Evolutionary conservation across 192 early-diverging fungal species (phyloP).

Genomic region (Entomortierella parvispora): DNA sequence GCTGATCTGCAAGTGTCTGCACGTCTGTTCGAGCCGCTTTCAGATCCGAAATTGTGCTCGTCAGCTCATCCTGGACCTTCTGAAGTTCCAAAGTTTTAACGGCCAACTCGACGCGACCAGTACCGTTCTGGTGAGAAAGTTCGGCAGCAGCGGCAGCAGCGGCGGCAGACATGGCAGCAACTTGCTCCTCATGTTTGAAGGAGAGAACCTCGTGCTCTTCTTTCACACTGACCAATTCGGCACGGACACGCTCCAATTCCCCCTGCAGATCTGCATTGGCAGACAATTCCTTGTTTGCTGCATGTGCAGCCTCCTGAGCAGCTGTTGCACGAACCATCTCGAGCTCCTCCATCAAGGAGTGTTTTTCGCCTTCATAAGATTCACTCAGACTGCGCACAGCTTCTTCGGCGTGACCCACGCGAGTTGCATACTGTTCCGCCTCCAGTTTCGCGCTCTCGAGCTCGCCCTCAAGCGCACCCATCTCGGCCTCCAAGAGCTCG

Average conservation of each 20-base stretch:
- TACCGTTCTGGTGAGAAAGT: conserved; percentile 5
- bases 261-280: conserved; percentile 13
- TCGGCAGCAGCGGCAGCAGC: conserved; percentile 17
- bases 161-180: conserved; percentile 14
- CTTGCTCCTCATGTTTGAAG: conserved; percentile 28
- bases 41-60: too few relatives aligned
- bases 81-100: conserved; percentile 11
- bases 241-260: conserved; percentile 20
- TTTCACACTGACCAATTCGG: conserved; percentile 18
- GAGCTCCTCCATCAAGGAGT: conserved; percentile 45
- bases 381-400: conserved; percentile 29
- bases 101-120: conserved; percentile 9
- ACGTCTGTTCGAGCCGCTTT: conserved; percentile 1
- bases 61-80: conserved; percentile 13
- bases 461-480: conserved; percentile 30
- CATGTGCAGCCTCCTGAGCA: conserved; percentile 21
- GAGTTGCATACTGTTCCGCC: conserved; percentile 38
- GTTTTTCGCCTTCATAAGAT: conserved; percentile 43
- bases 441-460: conserved; percentile 35
- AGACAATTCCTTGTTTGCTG: conserved; percentile 16
- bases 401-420: conserved; percentile 39
- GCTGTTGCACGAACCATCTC: conserved; percentile 29
- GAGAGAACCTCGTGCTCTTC: conserved; percentile 27
- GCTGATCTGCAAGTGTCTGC: conserved; percentile 9
- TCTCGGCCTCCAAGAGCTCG: conserved; percentile 23